phyloP scores from a whole-genome alignment of 202 grass and related monocot genomes.

The Digitaria exilis region DNA sequence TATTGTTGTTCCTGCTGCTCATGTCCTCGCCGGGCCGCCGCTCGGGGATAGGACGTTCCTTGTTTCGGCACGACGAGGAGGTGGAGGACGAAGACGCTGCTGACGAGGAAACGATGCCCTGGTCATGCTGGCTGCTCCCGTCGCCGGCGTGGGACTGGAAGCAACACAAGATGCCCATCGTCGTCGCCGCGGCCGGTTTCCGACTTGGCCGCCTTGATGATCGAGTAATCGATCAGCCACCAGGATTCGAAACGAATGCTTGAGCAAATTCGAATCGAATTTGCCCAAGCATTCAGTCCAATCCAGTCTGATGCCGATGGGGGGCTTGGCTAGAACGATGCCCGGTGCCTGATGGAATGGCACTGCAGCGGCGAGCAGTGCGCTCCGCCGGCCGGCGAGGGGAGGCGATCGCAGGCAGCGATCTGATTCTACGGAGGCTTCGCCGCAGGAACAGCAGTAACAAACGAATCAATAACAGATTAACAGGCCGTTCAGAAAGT shows the following conservation, averaged over 20 bases:
- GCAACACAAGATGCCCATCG: slow-evolving; percentile 56
- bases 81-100: not conserved
- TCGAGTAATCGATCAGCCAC: not conserved
- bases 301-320: not conserved
- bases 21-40: not conserved
- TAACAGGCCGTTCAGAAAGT: not conserved
- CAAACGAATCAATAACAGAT: not conserved
- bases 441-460: not conserved
- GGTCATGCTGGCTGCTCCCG: not conserved
- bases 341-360: not conserved
- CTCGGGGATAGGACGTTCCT: not conserved
- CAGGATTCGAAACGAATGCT: slow-evolving; percentile 20
- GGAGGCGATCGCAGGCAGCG: not conserved
- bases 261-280: slow-evolving; percentile 46
- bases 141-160: slow-evolving; percentile 27
- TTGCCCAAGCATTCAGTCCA: slow-evolving; percentile 45
- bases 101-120: not conserved
- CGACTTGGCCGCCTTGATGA: not conserved
- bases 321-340: not conserved
- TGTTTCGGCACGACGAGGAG: not conserved
- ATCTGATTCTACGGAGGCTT: not conserved
- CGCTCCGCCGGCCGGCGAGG: not conserved
- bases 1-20: not conserved
- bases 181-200: not conserved
- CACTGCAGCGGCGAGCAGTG: not conserved